These are phyloP conservation scores for Flaveria sonorensis DNA, from an alignment of 129 eudicot species.

Conservation along the genomic window DNA sequence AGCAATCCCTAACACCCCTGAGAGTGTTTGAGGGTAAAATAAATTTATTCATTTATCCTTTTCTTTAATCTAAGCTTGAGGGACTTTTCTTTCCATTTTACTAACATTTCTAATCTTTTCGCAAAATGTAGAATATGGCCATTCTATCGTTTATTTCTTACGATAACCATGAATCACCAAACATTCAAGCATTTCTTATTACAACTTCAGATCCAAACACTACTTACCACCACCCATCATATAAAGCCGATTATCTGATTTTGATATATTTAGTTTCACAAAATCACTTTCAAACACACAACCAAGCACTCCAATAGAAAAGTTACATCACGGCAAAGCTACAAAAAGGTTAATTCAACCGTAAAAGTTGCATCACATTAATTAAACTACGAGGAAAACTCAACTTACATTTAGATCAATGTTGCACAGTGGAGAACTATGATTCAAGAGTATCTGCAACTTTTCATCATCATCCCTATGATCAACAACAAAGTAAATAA, in stretches of 20 bases:
- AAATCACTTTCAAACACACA: conserved; percentile 10
- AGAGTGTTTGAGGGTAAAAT: neutral
- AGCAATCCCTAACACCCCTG: too few species aligned
- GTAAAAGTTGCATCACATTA: conserved; percentile 2
- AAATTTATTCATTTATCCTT: neutral
- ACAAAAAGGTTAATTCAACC: neutral
- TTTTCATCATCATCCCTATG: conserved; percentile 79
- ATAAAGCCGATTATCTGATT: neutral
- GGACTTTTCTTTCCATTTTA: neutral
- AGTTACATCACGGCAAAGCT: neutral
- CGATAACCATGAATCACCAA: neutral
- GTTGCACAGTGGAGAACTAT: conserved; percentile 56
- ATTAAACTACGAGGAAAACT: neutral
- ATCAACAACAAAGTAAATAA: conserved; percentile 17
- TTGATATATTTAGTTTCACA: neutral
- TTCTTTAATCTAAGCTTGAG: neutral
- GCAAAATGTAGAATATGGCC: neutral
- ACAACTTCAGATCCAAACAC: conserved; percentile 9
- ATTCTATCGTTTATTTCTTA: neutral
- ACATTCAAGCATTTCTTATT: neutral
- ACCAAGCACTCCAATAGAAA: neutral
- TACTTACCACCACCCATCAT: neutral
- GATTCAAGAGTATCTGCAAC: conserved; percentile 57
- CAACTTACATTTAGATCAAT: conserved; percentile 65
- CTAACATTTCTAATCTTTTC: neutral